These are phyloP conservation scores for Hyaloperonospora brassicae DNA, from an alignment of 352 stramenopile species.

Conservation along the genomic window DNA sequence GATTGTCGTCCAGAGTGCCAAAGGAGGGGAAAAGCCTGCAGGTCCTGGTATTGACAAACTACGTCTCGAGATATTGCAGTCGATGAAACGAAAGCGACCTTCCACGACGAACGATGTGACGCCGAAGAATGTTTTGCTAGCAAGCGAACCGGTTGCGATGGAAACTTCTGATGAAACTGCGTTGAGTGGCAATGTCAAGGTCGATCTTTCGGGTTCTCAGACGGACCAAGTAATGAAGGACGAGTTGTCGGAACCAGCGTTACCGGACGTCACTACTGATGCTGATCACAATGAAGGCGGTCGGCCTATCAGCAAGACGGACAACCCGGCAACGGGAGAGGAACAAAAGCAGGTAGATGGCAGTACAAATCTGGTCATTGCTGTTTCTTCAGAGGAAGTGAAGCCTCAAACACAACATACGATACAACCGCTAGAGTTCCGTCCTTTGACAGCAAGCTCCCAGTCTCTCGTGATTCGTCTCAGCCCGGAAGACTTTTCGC, in stretches of 20 bases:
- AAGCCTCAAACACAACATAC: slow-evolving; percentile 1
- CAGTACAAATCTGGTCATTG: slow-evolving; percentile 1
- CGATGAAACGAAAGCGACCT: slow-evolving; percentile 36
- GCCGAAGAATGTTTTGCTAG: slow-evolving; percentile 1
- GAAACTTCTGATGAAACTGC: not conserved
- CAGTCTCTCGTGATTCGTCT: slow-evolving; percentile 69
- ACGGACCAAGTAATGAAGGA: not conserved
- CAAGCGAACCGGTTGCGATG: not conserved
- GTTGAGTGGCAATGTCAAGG: not conserved
- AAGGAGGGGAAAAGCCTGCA: slow-evolving; percentile 9
- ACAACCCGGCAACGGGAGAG: slow-evolving; percentile 7
- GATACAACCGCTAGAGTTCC: slow-evolving; percentile 28
- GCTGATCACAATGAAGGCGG: not conserved
- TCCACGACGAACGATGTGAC: slow-evolving; percentile 8
- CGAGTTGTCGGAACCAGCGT: not conserved
- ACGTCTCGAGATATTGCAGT: slow-evolving; percentile 39
- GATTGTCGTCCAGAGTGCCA: not conserved
- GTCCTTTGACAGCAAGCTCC: slow-evolving; percentile 50
- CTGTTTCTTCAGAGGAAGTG: not conserved
- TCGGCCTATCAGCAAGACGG: slow-evolving; percentile 1
- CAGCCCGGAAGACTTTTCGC: slow-evolving; percentile 42
- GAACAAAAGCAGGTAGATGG: slow-evolving; percentile 5
- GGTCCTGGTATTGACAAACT: slow-evolving; percentile 34
- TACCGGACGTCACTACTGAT: not conserved
- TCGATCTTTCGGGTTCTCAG: slow-evolving; percentile 1